Conservation (phyloP, 2,329 filamentous ascomycete species). For the Fusarium sp. region DNA sequence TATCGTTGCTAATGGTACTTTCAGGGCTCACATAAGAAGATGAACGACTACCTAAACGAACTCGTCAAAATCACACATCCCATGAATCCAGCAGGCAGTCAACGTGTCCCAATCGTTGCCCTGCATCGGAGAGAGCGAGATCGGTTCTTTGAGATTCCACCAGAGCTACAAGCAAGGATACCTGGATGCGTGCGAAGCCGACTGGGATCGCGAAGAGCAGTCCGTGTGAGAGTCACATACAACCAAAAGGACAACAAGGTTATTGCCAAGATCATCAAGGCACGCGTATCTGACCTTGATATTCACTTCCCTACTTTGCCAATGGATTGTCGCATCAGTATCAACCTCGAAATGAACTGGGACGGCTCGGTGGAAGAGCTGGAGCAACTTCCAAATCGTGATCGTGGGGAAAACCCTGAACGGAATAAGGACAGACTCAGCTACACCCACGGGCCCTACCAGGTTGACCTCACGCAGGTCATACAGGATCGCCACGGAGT, state of each 20-base stretch:
- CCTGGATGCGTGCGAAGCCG: conserved; percentile 73
- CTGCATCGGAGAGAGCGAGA: conserved; percentile 86
- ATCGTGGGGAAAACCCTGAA: conserved; percentile 60
- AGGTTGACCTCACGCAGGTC: conserved; percentile 94
- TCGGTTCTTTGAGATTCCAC: conserved; percentile 81
- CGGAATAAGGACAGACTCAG: conserved; percentile 91
- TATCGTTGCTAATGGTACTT: conserved; percentile 28
- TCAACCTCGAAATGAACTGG: conserved; percentile 94
- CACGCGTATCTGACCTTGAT: conserved; percentile 87
- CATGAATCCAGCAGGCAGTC: conserved; percentile 59
- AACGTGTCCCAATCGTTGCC: conserved; percentile 77
- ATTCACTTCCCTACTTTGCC: conserved; percentile 80
- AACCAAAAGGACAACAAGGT: conserved; percentile 78
- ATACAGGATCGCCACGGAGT: conserved; percentile 61
- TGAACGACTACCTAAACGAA: conserved; percentile 88
- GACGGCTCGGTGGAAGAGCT: conserved; percentile 74
- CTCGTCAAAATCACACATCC: conserved; percentile 70
- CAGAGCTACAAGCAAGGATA: conserved; percentile 67
- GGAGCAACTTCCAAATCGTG: conserved; percentile 53
- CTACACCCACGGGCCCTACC: conserved; percentile 88
- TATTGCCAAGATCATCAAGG: conserved; percentile 89
- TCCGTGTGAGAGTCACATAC: conserved; percentile 73
- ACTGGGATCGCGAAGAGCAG: conserved; percentile 60
- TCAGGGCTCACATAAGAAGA: conserved; percentile 80
- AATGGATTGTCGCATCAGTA: conserved; percentile 92